Evolutionary conservation across 164 flowering plant species (phyloP).

Genomic region (Vitis labrusca): DNA sequence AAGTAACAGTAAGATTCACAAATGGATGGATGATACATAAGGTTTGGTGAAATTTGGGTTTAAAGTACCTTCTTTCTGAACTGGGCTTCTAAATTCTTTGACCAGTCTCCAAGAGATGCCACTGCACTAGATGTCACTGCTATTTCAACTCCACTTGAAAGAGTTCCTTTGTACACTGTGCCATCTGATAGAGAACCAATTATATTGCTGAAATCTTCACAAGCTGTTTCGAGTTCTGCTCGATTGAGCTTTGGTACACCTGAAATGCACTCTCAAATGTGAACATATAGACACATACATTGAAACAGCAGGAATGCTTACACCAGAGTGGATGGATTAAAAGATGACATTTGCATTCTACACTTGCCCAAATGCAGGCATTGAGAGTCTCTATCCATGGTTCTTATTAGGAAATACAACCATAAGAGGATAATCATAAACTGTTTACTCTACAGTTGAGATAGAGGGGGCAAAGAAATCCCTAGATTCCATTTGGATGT

Average conservation of each 20-base stretch:
- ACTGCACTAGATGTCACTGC: constrained; percentile 53
- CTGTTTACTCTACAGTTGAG: background rate
- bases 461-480: background rate
- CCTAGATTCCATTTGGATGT: too few species aligned
- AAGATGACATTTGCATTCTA: background rate
- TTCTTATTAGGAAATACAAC: background rate
- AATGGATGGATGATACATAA: background rate
- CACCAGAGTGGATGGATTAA: constrained; percentile 2
- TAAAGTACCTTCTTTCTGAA: constrained; percentile 63
- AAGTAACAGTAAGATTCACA: background rate
- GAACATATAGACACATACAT: background rate
- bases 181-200: constrained; percentile 59
- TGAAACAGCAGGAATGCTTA: background rate
- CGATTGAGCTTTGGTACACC: constrained; percentile 78
- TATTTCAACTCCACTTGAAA: constrained; percentile 86
- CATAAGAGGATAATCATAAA: constrained; percentile 3
- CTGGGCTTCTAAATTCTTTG: constrained; percentile 46
- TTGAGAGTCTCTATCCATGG: background rate
- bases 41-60: background rate
- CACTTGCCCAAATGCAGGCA: background rate
- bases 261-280: constrained; percentile 21
- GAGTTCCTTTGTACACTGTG: constrained; percentile 72
- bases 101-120: constrained; percentile 54
- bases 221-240: constrained; percentile 73
- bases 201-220: constrained; percentile 88